These are phyloP conservation scores for Microbotryomycetes sp. DNA, from an alignment of 1,284 basidiomycete genomes.

Conservation along the genomic window DNA sequence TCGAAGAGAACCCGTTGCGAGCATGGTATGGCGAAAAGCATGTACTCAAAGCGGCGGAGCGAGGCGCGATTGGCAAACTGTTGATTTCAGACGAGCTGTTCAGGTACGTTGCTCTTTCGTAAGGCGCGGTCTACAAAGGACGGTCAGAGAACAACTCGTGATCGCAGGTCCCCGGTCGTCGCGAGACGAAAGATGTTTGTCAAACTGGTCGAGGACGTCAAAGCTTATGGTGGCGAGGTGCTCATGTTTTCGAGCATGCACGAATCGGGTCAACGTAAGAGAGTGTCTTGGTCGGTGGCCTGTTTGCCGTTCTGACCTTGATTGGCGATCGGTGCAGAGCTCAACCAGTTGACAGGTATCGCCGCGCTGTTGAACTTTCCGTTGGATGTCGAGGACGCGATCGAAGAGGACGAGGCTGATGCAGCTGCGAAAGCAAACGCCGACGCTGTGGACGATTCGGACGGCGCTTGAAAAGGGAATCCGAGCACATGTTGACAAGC, in stretches of 20 bases:
- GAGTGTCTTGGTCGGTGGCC: no score
- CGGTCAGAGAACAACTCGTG: background rate
- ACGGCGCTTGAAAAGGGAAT: background rate
- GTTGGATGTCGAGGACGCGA: constrained; percentile 68
- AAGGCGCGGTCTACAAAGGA: background rate
- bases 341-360: constrained; percentile 90
- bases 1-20: constrained; percentile 84
- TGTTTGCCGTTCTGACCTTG: background rate
- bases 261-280: constrained; percentile 87
- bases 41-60: constrained; percentile 79
- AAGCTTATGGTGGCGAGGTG: constrained; percentile 81
- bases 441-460: no score
- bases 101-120: constrained; percentile 49
- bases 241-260: constrained; percentile 99
- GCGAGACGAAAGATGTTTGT: constrained; percentile 61
- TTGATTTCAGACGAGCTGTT: constrained; percentile 94
- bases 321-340: constrained; percentile 50
- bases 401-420: constrained; percentile 27
- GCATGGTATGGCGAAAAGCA: constrained; percentile 99
- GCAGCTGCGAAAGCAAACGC: background rate
- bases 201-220: constrained; percentile 77
- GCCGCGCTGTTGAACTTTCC: constrained; percentile 96
- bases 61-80: constrained; percentile 88
- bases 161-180: constrained; percentile 20
- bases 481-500: no score